Base-by-base conservation (phyloP, 2,329 filamentous ascomycete species). In the Blastomyces parvus region DNA sequence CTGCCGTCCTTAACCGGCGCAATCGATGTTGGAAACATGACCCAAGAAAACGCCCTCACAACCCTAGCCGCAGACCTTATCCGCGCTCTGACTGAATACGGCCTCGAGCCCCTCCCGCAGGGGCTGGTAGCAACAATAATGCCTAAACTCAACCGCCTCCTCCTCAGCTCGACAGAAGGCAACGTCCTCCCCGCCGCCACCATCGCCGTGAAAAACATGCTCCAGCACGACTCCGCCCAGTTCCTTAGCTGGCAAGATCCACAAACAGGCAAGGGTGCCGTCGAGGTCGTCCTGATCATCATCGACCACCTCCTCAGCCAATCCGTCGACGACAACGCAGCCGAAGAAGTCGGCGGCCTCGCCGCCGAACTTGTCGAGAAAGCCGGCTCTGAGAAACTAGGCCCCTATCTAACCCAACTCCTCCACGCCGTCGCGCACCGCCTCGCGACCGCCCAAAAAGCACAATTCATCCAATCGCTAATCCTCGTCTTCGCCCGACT, bases 361-460 rank as follows among this genome's bases (percentile, higher is more conserved):
- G 94, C 94, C 4, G 93, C 93, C 1, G 92, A 96, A 76, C 82
- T 99, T 36, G 94, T 99, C 0, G 93, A 97, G 77, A 96, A 94
- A 77, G 94, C 93, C 60, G 94, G 94, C 13, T 87, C 91, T 46
- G 92, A 96, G 73, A 86, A 90, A 62, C 85, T 99, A 13, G 94
- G 94, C 0, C 92, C 92, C 13, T 97, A 91, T 74, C 82, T 99
- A 33, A 87, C 90, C 50, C 90, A 96, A 74, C 85, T 99, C 27
- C 83, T 99, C 3, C 87, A 88, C 69, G 94, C 93, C 22, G 93
- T 99, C 19, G 94, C 94, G 3, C 86, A 87, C 60, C 86, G 94
- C 64, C 82, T 99, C 19, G 88, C 87, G 6, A 89, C 88, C 6
- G 94, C 94, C 1, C 84, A 91, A 66, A 87, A 91, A 57, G 89